Conservation (phyloP, 1,284 basidiomycete genomes). For the Lentinula novae-zelandiae region DNA sequence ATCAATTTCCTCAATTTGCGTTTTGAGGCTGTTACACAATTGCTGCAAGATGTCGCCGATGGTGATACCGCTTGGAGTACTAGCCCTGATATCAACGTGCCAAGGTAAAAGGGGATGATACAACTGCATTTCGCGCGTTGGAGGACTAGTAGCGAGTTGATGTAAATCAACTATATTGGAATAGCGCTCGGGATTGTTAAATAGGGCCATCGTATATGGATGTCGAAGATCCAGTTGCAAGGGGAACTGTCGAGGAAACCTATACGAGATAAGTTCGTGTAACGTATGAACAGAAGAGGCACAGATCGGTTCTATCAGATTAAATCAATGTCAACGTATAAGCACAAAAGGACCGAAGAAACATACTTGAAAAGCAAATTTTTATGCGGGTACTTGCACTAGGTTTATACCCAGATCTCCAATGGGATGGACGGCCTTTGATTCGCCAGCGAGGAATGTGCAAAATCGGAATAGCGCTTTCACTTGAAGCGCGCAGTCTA, state of each 20-base stretch:
- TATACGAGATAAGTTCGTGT: constrained; percentile 1
- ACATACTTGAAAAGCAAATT: background rate
- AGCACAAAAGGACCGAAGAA: background rate
- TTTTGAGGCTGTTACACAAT: background rate
- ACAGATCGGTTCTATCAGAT: background rate
- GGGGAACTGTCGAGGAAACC: background rate
- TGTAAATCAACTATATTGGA: background rate
- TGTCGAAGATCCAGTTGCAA: background rate
- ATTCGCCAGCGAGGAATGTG: background rate
- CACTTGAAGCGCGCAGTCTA: background rate
- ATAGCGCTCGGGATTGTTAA: constrained; percentile 2
- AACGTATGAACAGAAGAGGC: background rate
- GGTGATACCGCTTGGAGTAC: constrained; percentile 4
- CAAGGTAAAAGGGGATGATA: constrained; percentile 10
- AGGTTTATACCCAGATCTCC: constrained; percentile 1
- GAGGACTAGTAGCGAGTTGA: constrained; percentile 2
- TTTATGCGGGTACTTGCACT: background rate
- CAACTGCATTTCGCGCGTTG: constrained; percentile 5
- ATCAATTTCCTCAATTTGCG: background rate
- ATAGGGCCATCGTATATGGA: background rate
- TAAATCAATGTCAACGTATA: background rate
- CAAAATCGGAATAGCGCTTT: background rate
- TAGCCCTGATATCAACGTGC: constrained; percentile 6
- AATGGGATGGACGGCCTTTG: constrained; percentile 5
- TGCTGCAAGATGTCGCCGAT: background rate